These are phyloP conservation scores for Lactarius sp. DNA, from an alignment of 768 basidiomycete species.

Conservation along the genomic window DNA sequence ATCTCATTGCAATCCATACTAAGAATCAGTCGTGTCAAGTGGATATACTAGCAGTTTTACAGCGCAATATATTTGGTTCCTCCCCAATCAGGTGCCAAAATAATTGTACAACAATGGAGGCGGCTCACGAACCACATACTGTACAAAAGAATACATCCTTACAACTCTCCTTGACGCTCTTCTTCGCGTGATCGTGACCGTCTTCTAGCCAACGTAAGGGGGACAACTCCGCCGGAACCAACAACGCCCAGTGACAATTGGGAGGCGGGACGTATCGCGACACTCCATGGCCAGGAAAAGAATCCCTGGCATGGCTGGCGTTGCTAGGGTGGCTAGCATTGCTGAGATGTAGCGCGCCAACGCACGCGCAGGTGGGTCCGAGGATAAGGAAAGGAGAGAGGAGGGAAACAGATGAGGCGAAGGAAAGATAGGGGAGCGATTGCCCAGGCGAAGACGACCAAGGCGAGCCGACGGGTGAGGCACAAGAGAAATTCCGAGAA, in stretches of 20 bases:
- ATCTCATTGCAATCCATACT: too few species aligned
- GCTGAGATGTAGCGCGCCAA: too few species aligned
- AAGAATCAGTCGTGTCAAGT: too few species aligned
- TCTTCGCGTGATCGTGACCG: neutral
- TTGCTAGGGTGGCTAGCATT: too few species aligned
- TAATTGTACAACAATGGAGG: neutral
- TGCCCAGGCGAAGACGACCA: too few species aligned
- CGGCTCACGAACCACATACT: neutral
- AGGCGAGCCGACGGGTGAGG: too few species aligned
- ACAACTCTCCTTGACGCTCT: neutral
- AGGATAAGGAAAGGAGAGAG: too few species aligned
- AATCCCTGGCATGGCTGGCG: too few species aligned
- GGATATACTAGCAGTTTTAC: too few species aligned
- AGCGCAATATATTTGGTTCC: neutral
- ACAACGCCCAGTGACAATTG: neutral
- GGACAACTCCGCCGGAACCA: conserved; percentile 39
- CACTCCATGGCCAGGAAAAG: conserved; percentile 57
- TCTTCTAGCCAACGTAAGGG: conserved; percentile 15
- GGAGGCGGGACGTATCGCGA: conserved; percentile 63
- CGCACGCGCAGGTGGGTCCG: too few species aligned
- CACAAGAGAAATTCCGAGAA: conserved; percentile 40
- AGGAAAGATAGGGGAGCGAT: too few species aligned
- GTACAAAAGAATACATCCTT: neutral
- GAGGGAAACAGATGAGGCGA: too few species aligned
- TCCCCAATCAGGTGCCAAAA: neutral